Base-by-base conservation (phyloP, 192 early-diverging fungal genomes). In the Coemansia sp. region DNA sequence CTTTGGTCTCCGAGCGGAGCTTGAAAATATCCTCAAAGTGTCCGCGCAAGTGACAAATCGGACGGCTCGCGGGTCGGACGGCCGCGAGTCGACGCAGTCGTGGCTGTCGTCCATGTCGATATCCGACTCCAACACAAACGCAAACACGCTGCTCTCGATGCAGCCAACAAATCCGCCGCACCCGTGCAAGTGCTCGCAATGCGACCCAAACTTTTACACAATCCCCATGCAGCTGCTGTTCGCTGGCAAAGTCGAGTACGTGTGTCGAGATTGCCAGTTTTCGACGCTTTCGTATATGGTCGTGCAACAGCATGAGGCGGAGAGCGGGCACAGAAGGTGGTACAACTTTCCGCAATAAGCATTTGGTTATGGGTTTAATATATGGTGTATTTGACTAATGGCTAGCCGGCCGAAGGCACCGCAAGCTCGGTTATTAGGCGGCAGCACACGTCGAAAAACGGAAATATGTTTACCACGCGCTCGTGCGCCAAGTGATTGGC, bases 361-460 rank as follows among this genome's bases (percentile, higher is more conserved):
- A 31, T 31, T 31, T 31, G 21, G 21, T 21, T 31, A 31, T 7
- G 29, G 29, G 29, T 31, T 31, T 6, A 31, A 31, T 31, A 31
- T 31, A 31, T 31, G 29, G 29, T 31, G 29, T 31, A 31, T 31
- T 31, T 31, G 48, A 29, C 47, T 14, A 23, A 48, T 19, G 61
- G 19, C 31, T 41, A 17, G 35, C 14, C 3, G 35, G 68, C 48
- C 2, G 77, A 74, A 16, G 86, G 87, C 17, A 93, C 92, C 4
- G 95, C 95, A 62, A 99, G 85, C 77, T 98, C 95, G 1, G 93
- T 95, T 64, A 99, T 98, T 43, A 99, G 80, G 72, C 85, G 87
- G 56, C 90, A 89, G 72, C 97, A 99, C 1, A 96, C 93, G 61
- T 99, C 93, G 71, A 98, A 94, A 75, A 99, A 99, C 11, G 92